These are phyloP conservation scores for Ustilago cynodontis DNA, from an alignment of 1,284 basidiomycete genomes.

Conservation along the genomic window DNA sequence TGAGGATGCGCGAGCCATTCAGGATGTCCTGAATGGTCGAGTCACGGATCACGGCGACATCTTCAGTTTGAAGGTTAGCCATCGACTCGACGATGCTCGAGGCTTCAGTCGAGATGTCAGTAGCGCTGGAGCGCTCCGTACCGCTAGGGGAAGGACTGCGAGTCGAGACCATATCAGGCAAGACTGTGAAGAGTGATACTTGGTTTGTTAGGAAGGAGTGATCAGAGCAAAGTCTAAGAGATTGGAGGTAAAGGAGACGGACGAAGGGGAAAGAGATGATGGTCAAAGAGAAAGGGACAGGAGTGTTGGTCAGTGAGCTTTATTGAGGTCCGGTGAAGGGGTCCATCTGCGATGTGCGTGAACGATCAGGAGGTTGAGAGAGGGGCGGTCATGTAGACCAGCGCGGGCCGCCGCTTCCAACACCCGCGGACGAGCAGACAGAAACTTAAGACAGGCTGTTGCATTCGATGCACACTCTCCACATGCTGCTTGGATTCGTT, in stretches of 20 bases:
- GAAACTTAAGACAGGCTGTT: neutral
- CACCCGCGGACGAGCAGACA: neutral
- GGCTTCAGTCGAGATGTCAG: conserved; percentile 39
- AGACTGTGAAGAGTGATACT: neutral
- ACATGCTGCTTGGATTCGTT: neutral
- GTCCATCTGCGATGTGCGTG: too few relatives aligned
- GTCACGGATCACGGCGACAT: conserved; percentile 22
- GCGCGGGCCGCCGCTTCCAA: neutral
- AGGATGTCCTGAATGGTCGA: conserved; percentile 39
- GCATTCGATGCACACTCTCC: neutral
- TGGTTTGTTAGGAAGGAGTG: neutral
- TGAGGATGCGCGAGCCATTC: conserved; percentile 41
- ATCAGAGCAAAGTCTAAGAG: neutral
- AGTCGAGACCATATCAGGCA: conserved; percentile 30
- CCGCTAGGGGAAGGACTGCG: conserved; percentile 36
- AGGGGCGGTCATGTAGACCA: neutral
- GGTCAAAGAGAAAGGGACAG: conserved; percentile 13
- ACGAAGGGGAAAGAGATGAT: conserved; percentile 7
- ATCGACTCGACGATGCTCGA: conserved; percentile 37
- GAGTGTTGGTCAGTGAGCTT: neutral
- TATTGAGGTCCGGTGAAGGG: conserved; percentile 6
- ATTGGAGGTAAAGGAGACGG: neutral
- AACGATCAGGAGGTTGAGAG: neutral
- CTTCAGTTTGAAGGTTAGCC: conserved; percentile 22
- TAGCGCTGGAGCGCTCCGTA: conserved; percentile 36